Percentiles rank a stretch among this genome's conserved stretches.
These are phyloP conservation scores for Paspalum notatum DNA, from an alignment of 176 grass and related monocot genomes.

Conservation along the genomic window DNA sequence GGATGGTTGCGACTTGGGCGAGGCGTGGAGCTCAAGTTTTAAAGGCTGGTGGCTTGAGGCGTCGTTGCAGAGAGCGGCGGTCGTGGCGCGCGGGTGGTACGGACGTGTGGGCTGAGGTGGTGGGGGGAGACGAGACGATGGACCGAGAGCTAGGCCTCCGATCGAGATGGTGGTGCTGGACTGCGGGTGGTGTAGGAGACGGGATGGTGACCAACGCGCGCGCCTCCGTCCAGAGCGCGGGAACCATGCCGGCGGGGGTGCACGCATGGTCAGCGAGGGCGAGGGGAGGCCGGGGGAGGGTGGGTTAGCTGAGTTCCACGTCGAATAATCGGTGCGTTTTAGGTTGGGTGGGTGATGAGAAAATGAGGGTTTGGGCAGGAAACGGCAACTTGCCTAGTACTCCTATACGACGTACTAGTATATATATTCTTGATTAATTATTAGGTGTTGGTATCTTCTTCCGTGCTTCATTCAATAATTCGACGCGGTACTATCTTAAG, in stretches of 20 bases:
- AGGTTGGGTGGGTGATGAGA: conserved; percentile 61
- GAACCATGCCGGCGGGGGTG: neutral
- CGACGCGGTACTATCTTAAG: too few species aligned
- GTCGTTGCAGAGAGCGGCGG: neutral
- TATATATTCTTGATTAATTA: neutral
- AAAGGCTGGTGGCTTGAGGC: conserved; percentile 36
- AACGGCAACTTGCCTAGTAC: conserved; percentile 9
- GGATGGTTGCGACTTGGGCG: conserved; percentile 45
- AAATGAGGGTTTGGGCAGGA: conserved; percentile 1
- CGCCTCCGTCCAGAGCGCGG: too few species aligned
- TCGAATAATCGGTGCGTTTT: conserved; percentile 47
- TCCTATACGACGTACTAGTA: neutral
- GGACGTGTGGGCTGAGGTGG: neutral
- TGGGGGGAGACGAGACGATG: neutral
- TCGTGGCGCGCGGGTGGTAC: neutral
- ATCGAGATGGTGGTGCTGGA: neutral
- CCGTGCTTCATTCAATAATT: too few species aligned
- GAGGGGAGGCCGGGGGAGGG: conserved; percentile 23
- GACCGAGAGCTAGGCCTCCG: too few species aligned
- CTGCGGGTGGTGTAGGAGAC: conserved; percentile 23
- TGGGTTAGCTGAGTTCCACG: conserved; percentile 70
- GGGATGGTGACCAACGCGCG: conserved; percentile 65
- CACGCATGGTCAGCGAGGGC: conserved; percentile 3
- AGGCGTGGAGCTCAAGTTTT: conserved; percentile 52
- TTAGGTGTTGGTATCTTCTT: neutral